Base-by-base conservation (phyloP, 345 rosid genomes). In the Streptanthus diversifolius region DNA sequence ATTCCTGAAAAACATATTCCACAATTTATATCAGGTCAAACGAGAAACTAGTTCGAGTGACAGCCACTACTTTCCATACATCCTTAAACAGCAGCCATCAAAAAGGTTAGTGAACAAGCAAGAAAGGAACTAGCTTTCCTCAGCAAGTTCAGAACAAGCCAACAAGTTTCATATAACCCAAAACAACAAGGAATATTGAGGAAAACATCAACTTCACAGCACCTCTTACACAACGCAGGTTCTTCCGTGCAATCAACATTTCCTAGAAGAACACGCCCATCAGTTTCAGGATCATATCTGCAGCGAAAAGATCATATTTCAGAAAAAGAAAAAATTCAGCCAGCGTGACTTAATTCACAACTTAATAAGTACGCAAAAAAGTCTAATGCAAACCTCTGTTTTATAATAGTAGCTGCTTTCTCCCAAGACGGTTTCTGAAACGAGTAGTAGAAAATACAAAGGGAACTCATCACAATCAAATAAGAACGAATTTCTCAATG, bases 361-460 rank as follows among this genome's bases (percentile, higher is more conserved):
- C 59, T 61, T 21, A 19, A 49, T 27, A 48, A 39, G 65, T 22
- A 66, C 17, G 22, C 70, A 53, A 30, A 69, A 24, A 66, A 49
- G 49, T 55, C 40, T 52, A 64, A 19, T 67, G 59, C 80, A 72
- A 52, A 95, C 99, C 93, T 90, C 74, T 90, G 86, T 75, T 85
- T 85, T 43, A 95, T 79, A 73, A 84, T 88, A 75, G 78, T 85
- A 69, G 98, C 96, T 60, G 99, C 87, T 71, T 85, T 95, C 82
- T 95, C 98, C 99, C 99, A 95, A 4, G 96, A 82, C 14, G 98
- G 92, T 87, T 88, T 95, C 99, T 95, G 91, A 56, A 77, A 78
- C 25, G 36, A 63, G 67, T 37, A 49, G 43, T 19, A 41, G 12
- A 41, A 24, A 41, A 57, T 15, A 63, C 17, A 63, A 69, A 47